These are phyloP conservation scores for Umbellularia californica DNA, from an alignment of 164 flowering plant genomes.

Conservation along the genomic window DNA sequence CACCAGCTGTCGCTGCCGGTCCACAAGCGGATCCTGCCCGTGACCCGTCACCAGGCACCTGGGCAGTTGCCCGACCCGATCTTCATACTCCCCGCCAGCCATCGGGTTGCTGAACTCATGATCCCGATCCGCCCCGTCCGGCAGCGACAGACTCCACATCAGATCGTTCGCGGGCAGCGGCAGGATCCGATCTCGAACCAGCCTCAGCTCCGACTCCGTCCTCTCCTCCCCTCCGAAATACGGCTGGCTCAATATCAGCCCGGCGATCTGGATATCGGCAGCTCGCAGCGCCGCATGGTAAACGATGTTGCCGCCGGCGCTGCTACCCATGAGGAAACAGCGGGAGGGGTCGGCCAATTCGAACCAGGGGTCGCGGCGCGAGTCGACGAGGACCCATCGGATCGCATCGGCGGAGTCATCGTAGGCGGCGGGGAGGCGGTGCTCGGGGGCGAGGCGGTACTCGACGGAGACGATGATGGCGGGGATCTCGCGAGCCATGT, in stretches of 20 bases:
- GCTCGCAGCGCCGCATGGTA: conserved; percentile 33
- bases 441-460: conserved; percentile 50
- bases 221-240: conserved; percentile 21
- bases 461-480: conserved; percentile 42
- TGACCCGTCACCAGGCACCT: conserved; percentile 27
- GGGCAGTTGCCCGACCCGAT: conserved; percentile 37
- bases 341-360: conserved; percentile 11
- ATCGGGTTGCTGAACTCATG: conserved; percentile 49
- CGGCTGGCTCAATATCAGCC: neutral
- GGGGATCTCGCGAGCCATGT: conserved; percentile 19
- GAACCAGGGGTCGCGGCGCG: conserved; percentile 26
- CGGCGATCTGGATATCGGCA: neutral
- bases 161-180: conserved; percentile 38
- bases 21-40: conserved; percentile 32
- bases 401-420: conserved; percentile 41
- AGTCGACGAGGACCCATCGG: conserved; percentile 30
- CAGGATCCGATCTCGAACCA: neutral
- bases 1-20: conserved; percentile 28
- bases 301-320: conserved; percentile 46
- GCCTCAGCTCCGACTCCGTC: conserved; percentile 31
- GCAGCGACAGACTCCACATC: conserved; percentile 52
- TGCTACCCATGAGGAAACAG: conserved; percentile 49
- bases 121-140: conserved; percentile 47
- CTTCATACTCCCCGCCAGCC: conserved; percentile 23
- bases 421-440: conserved; percentile 41